phyloP scores from a whole-genome alignment of 495 filamentous ascomycete species.

The Thermochaetoides thermophila region DNA sequence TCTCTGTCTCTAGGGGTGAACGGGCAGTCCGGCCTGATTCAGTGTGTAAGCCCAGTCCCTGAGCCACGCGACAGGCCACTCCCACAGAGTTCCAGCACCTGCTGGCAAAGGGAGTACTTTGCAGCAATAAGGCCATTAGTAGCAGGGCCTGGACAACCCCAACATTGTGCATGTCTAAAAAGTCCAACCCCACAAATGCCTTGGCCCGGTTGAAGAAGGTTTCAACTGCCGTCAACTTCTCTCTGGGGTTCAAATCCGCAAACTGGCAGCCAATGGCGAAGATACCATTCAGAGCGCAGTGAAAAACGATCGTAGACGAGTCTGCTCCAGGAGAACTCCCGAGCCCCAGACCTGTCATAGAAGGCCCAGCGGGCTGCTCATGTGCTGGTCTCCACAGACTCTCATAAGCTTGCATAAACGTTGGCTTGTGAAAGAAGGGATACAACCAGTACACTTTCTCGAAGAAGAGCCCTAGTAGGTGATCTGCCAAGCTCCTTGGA shows the following conservation, averaged over 20 bases:
- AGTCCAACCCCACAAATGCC: constrained; percentile 28
- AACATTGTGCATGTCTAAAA: constrained; percentile 29
- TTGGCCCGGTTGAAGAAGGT: constrained; percentile 33
- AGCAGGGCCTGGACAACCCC: constrained; percentile 34
- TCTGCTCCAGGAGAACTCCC: constrained; percentile 26
- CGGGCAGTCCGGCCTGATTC: constrained; percentile 12
- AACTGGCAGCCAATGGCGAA: constrained; percentile 34
- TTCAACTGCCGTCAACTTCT: constrained; percentile 23
- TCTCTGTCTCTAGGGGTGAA: constrained; percentile 24
- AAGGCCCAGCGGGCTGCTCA: constrained; percentile 7
- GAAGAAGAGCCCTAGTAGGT: constrained; percentile 29
- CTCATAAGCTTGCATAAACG: constrained; percentile 28
- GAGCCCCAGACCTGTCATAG: constrained; percentile 20
- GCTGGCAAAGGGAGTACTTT: constrained; percentile 31
- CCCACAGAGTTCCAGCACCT: constrained; percentile 35
- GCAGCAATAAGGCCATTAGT: constrained; percentile 28
- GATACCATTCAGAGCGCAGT: constrained; percentile 30
- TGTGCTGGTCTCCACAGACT: constrained; percentile 24
- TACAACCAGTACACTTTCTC: constrained; percentile 28
- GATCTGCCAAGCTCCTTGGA: constrained; percentile 30
- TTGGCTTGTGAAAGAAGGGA: constrained; percentile 32
- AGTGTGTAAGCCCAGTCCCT: constrained; percentile 34
- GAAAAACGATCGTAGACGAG: constrained; percentile 27
- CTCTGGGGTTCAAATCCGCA: constrained; percentile 22
- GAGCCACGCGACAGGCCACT: constrained; percentile 31